phyloP scores from a whole-genome alignment of 2,329 filamentous ascomycete species.

The Cordyceps militaris region DNA sequence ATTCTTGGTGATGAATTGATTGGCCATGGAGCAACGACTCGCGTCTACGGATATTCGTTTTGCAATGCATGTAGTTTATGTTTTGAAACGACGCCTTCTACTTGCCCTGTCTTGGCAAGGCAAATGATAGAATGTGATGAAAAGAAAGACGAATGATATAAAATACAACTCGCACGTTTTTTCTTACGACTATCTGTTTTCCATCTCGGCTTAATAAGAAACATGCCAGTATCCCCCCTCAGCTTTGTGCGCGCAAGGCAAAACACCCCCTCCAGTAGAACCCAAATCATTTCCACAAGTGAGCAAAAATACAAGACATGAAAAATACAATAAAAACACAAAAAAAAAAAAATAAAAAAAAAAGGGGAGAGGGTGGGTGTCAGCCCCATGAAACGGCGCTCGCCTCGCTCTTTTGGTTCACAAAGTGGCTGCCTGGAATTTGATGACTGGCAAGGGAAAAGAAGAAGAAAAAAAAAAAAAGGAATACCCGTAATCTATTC shows the following conservation, averaged over 20 bases:
- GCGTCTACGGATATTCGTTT: too few species aligned
- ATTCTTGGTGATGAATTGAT: too few species aligned
- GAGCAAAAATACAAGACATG: background rate
- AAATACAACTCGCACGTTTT: background rate
- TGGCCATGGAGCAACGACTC: too few species aligned
- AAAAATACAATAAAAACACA: background rate
- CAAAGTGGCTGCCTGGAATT: slow-evolving; percentile 5
- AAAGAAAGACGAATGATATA: background rate
- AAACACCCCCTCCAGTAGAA: background rate
- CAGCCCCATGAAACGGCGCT: slow-evolving; percentile 2
- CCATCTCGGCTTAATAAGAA: slow-evolving; percentile 3
- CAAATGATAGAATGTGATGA: background rate
- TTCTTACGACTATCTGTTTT: too few species aligned
- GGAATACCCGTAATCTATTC: background rate
- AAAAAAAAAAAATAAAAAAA: background rate
- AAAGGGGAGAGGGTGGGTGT: background rate
- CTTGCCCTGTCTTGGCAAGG: too few species aligned
- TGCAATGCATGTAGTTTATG: too few species aligned
- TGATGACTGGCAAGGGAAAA: background rate
- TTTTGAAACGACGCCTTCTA: too few species aligned
- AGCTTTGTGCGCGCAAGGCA: slow-evolving; percentile 6
- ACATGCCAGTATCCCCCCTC: background rate
- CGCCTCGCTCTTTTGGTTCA: background rate
- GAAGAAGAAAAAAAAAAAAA: too few species aligned
- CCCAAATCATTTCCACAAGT: too few species aligned